These are phyloP conservation scores for Apiospora aurea DNA, from an alignment of 2,329 filamentous ascomycete genomes.

Conservation along the genomic window DNA sequence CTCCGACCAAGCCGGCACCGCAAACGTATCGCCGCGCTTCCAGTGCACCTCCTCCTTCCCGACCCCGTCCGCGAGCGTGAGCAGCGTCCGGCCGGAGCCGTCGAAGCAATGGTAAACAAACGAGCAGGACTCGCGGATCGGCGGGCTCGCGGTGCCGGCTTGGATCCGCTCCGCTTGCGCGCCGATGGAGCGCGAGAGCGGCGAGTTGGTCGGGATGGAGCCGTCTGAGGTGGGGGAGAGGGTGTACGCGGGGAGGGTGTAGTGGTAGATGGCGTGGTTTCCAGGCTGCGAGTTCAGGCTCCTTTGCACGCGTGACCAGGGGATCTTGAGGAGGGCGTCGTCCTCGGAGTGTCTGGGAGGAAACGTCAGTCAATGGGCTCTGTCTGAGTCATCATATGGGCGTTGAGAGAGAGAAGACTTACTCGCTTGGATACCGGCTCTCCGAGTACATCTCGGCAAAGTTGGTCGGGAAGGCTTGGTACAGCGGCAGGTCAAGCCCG, in stretches of 20 bases:
- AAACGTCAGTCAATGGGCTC: background rate
- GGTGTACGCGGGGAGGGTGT: background rate
- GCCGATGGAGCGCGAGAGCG: slow-evolving; percentile 23
- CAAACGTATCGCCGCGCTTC: slow-evolving; percentile 23
- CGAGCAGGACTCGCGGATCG: slow-evolving; percentile 21
- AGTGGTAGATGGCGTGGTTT: slow-evolving; percentile 24
- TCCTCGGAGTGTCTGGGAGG: background rate
- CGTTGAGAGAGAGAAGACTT: background rate
- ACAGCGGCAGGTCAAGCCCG: slow-evolving; percentile 59
- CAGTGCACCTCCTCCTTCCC: background rate
- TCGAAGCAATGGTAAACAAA: slow-evolving; percentile 24
- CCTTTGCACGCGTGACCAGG: slow-evolving; percentile 19
- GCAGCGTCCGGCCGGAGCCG: slow-evolving; percentile 9
- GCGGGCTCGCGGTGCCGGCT: background rate
- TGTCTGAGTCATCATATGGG: background rate
- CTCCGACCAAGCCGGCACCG: slow-evolving; percentile 25
- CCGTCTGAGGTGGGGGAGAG: background rate
- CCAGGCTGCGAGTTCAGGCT: background rate
- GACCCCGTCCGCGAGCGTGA: slow-evolving; percentile 2
- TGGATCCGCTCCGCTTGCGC: slow-evolving; percentile 23
- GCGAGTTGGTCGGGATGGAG: background rate
- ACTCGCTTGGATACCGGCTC: slow-evolving; percentile 25
- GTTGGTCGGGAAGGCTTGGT: slow-evolving; percentile 57
- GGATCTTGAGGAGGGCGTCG: slow-evolving; percentile 8
- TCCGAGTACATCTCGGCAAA: slow-evolving; percentile 55